Percentiles rank a stretch among this genome's conserved stretches.
phyloP scores from a whole-genome alignment of 2,329 filamentous ascomycete genomes.

The Annulohypoxylon truncatum region DNA sequence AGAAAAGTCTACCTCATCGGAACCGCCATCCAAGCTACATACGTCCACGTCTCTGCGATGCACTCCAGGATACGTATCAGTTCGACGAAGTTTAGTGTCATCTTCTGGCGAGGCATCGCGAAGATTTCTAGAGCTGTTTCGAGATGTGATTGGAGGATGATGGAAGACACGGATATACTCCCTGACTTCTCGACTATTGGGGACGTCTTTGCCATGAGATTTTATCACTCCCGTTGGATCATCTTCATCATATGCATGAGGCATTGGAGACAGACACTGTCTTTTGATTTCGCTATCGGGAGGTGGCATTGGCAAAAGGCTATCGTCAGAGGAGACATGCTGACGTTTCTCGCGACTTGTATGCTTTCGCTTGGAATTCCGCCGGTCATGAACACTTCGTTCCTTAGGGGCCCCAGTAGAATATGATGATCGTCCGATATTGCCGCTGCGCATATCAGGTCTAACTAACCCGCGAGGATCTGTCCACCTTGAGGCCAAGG shows the following conservation, averaged over 20 bases:
- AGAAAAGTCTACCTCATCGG: constrained; percentile 47
- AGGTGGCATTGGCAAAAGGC: constrained; percentile 43
- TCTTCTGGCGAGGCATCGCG: constrained; percentile 8
- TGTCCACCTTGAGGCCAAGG: constrained; percentile 16
- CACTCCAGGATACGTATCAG: constrained; percentile 18
- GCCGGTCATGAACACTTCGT: constrained; percentile 22
- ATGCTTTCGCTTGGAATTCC: constrained; percentile 29
- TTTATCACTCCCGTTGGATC: constrained; percentile 29
- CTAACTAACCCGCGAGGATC: constrained; percentile 19
- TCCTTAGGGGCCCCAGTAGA: neutral
- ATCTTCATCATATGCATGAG: constrained; percentile 43
- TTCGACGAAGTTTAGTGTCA: constrained; percentile 8
- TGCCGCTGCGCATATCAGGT: constrained; percentile 39
- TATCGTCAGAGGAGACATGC: constrained; percentile 32
- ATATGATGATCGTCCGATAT: constrained; percentile 31
- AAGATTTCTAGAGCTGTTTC: constrained; percentile 43
- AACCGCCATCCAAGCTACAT: constrained; percentile 49
- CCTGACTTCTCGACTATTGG: constrained; percentile 46
- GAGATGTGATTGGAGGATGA: constrained; percentile 44
- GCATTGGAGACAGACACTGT: constrained; percentile 11
- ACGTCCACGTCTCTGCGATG: constrained; percentile 40
- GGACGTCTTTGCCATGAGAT: constrained; percentile 34
- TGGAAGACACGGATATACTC: constrained; percentile 49
- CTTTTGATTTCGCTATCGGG: constrained; percentile 36
- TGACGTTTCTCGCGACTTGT: constrained; percentile 10